Conservation (phyloP, 176 grass and related monocot genomes). For the Calamus simplicifolius region DNA sequence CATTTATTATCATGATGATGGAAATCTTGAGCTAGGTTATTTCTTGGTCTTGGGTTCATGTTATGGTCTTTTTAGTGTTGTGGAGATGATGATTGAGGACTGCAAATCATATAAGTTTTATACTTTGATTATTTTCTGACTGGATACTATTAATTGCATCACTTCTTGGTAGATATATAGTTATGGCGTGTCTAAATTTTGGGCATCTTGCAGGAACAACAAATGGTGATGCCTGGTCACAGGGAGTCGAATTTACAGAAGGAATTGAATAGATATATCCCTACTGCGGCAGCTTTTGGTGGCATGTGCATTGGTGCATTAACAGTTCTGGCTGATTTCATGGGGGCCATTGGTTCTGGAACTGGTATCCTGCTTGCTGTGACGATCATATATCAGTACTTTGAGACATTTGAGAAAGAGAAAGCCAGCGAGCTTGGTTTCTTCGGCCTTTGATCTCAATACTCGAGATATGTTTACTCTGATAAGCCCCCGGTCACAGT, state of each 20-base stretch:
- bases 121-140: too few species aligned
- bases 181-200: not conserved
- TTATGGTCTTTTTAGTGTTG: not conserved
- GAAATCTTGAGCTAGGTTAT: too few species aligned
- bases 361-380: not conserved
- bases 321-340: slow-evolving; percentile 6
- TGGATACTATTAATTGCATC: too few species aligned
- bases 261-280: slow-evolving; percentile 8
- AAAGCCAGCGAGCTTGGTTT: slow-evolving; percentile 7
- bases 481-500: too few species aligned
- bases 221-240: slow-evolving; percentile 11
- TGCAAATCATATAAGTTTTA: not conserved
- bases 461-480: too few species aligned
- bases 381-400: slow-evolving; percentile 10
- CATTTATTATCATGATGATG: too few species aligned
- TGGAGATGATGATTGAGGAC: not conserved
- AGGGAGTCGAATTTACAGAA: slow-evolving; percentile 8
- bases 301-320: slow-evolving; percentile 9
- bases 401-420: slow-evolving; percentile 9
- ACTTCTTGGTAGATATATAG: too few species aligned
- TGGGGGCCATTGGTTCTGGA: slow-evolving; percentile 10
- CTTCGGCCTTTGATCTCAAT: not conserved
- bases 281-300: slow-evolving; percentile 7
- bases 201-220: not conserved
- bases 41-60: too few species aligned